A percentile compares a stretch with the other conserved stretches of the same genome.
Evolutionary conservation across 345 rosid genomes (phyloP).

Genomic region (Clausena lansium): DNA sequence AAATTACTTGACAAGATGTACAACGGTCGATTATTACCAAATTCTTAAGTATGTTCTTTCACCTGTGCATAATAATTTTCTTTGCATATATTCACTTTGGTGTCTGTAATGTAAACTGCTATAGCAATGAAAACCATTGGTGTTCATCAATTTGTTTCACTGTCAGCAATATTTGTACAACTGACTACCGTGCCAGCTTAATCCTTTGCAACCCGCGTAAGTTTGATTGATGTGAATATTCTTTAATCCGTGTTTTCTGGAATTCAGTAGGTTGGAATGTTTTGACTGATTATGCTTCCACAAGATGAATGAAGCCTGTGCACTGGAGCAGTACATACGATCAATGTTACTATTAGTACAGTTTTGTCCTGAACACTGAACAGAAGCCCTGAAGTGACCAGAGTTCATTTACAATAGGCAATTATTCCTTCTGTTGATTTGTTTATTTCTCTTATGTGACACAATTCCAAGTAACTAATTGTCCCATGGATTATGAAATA

Average conservation of each 20-base stretch:
- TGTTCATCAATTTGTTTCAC: not conserved
- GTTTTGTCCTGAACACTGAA: not conserved
- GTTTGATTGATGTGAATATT: not conserved
- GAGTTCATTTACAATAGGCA: not conserved
- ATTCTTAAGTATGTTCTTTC: conserved; percentile 46
- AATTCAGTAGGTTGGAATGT: not conserved
- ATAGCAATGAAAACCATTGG: too few relatives aligned
- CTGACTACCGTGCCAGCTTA: too few relatives aligned
- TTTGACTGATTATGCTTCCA: not conserved
- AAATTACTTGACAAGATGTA: conserved; percentile 91
- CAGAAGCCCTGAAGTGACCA: not conserved
- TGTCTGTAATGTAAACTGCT: not conserved
- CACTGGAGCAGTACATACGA: not conserved
- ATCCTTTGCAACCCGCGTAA: not conserved
- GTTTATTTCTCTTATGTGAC: not conserved
- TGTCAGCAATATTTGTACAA: not conserved
- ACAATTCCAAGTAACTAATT: not conserved
- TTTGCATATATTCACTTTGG: not conserved
- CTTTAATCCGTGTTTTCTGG: not conserved
- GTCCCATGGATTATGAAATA: not conserved
- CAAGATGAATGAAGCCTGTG: not conserved
- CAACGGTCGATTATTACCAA: conserved; percentile 78
- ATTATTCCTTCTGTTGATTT: not conserved
- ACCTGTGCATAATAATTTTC: not conserved
- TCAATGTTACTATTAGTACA: not conserved